Evolutionary conservation across 805 yeast species (phyloP).

Genomic region (Hanseniaspora thailandica): DNA sequence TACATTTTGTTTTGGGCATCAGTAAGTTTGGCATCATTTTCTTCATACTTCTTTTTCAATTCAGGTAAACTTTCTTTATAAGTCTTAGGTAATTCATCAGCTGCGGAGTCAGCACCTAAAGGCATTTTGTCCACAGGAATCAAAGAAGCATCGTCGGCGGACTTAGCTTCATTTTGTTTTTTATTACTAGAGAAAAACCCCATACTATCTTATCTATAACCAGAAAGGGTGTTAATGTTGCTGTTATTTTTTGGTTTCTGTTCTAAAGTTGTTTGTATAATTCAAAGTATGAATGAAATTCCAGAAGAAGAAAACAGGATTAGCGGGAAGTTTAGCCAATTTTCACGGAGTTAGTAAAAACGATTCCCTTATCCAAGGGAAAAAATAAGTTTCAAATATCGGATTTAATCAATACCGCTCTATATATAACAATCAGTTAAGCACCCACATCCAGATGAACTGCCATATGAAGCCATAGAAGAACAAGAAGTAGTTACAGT

Average conservation of each 20-base stretch:
- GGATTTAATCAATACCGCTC: background rate
- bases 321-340: no score
- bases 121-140: constrained; percentile 1
- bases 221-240: background rate
- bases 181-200: constrained; percentile 13
- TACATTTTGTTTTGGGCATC: constrained; percentile 19
- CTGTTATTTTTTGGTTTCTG: background rate
- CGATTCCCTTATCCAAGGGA: no score
- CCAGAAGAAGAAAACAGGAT: no score
- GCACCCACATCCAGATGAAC: constrained; percentile 59
- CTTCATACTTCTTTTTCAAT: constrained; percentile 5
- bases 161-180: background rate
- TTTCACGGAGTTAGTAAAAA: no score
- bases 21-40: constrained; percentile 17
- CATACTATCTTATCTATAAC: background rate
- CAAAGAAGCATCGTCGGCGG: background rate
- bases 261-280: no score
- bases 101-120: background rate
- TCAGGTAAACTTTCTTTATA: constrained; percentile 3
- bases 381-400: background rate
- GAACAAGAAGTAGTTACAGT: constrained; percentile 77
- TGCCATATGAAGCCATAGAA: constrained; percentile 76
- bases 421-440: constrained; percentile 29
- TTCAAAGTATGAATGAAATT: no score
- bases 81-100: constrained; percentile 1